Evolutionary conservation across 306 rosid genomes (phyloP).

Genomic region (Cucumis hystrix): DNA sequence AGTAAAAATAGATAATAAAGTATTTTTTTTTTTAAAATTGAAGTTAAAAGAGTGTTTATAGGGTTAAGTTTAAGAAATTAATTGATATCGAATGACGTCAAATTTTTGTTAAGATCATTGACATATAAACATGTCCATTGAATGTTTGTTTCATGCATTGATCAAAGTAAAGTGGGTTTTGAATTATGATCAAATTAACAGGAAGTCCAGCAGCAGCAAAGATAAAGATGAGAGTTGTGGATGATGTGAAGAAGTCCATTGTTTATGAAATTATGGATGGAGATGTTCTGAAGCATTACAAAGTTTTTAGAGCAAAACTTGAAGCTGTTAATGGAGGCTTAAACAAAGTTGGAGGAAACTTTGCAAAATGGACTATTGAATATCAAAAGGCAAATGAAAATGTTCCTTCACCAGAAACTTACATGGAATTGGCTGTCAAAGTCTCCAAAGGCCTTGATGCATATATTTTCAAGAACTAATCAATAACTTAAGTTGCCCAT

Average conservation of each 20-base stretch:
- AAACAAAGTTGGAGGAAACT: background rate
- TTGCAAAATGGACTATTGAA: slow-evolving; percentile 4
- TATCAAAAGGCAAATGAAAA: slow-evolving; percentile 14
- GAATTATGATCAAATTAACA: background rate
- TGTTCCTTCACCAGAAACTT: slow-evolving; percentile 1
- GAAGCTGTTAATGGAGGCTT: slow-evolving; percentile 1
- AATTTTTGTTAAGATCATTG: no score
- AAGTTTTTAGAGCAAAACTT: background rate
- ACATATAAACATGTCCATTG: background rate
- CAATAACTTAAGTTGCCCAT: background rate
- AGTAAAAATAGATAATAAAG: no score
- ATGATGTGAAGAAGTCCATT: background rate
- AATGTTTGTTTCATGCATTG: background rate
- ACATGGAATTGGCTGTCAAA: background rate
- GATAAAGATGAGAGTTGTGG: background rate
- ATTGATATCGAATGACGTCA: background rate
- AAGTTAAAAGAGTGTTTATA: no score
- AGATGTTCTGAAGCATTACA: background rate
- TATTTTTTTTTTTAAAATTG: no score
- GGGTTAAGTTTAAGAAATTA: no score
- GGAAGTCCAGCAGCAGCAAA: background rate
- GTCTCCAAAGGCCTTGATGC: slow-evolving; percentile 14
- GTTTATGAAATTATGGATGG: background rate
- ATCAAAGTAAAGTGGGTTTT: background rate
- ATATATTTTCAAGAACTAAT: background rate